Evolutionary conservation across 306 rosid species (phyloP).

Genomic region (Fragaria nilgerrensis): DNA sequence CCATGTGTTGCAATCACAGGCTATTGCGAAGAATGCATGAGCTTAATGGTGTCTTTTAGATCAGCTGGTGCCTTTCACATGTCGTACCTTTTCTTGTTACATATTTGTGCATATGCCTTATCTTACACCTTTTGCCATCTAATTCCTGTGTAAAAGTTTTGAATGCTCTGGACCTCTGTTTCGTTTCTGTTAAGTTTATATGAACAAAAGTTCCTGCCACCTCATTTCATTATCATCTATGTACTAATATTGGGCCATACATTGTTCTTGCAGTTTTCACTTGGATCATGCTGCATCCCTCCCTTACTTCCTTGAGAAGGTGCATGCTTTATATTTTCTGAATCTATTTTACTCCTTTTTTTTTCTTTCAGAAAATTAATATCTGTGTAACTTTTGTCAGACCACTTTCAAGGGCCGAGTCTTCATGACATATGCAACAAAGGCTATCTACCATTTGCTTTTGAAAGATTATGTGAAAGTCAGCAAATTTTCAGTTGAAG

Average conservation of each 20-base stretch:
- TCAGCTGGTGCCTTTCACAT: background rate
- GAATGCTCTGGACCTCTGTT: background rate
- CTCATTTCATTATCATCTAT: background rate
- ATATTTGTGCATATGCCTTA: background rate
- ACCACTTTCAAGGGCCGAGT: constrained; percentile 92
- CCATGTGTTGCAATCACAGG: background rate
- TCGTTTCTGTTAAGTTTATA: background rate
- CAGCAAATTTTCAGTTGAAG: constrained; percentile 91
- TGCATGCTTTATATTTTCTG: constrained; percentile 10
- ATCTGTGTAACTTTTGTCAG: constrained; percentile 24
- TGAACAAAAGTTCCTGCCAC: background rate
- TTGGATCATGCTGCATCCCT: constrained; percentile 93
- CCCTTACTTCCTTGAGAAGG: constrained; percentile 92
- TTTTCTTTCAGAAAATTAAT: constrained; percentile 14
- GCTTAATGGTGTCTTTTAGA: background rate
- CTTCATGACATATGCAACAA: constrained; percentile 94
- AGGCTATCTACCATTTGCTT: constrained; percentile 68
- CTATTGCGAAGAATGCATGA: background rate
- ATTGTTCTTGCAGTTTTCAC: constrained; percentile 59
- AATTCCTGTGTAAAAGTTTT: background rate
- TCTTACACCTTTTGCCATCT: background rate
- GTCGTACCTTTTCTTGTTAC: background rate
- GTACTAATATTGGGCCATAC: background rate
- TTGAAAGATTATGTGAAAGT: constrained; percentile 85
- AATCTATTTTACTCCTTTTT: background rate